Percentiles rank a stretch among this genome's conserved stretches.
Conservation (phyloP, 495 filamentous ascomycete species). For the Monascus purpureus region DNA sequence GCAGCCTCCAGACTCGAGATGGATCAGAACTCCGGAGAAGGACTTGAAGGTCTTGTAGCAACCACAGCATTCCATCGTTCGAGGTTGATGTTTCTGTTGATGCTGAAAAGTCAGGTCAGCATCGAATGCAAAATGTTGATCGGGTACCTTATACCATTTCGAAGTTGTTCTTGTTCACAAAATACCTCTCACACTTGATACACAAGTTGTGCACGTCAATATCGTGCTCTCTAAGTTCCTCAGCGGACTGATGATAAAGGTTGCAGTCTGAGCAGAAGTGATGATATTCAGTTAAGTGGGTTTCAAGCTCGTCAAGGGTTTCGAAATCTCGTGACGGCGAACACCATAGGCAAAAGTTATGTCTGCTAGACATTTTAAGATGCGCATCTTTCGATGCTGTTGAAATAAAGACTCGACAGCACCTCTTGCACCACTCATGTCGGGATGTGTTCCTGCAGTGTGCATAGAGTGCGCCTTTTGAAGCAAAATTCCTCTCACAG, state of each 20-base stretch:
- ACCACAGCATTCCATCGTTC: neutral
- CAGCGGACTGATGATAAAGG: neutral
- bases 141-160: neutral
- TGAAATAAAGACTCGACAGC: neutral
- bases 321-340: neutral
- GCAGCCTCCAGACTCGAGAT: neutral
- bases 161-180: neutral
- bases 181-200: neutral
- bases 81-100: neutral
- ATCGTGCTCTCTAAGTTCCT: neutral
- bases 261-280: neutral
- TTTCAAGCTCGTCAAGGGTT: neutral
- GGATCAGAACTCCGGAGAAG: neutral
- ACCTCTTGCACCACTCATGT: slow-evolving; percentile 6
- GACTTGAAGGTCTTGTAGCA: neutral
- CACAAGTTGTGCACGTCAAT: neutral
- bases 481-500: slow-evolving; percentile 5
- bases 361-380: neutral
- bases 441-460: slow-evolving; percentile 6
- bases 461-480: slow-evolving; percentile 4
- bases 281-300: neutral
- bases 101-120: neutral
- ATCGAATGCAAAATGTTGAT: neutral
- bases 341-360: neutral
- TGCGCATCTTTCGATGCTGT: neutral